Conservation (phyloP, 2,329 filamentous ascomycete species). For the Ambrosiella cleistominuta region DNA sequence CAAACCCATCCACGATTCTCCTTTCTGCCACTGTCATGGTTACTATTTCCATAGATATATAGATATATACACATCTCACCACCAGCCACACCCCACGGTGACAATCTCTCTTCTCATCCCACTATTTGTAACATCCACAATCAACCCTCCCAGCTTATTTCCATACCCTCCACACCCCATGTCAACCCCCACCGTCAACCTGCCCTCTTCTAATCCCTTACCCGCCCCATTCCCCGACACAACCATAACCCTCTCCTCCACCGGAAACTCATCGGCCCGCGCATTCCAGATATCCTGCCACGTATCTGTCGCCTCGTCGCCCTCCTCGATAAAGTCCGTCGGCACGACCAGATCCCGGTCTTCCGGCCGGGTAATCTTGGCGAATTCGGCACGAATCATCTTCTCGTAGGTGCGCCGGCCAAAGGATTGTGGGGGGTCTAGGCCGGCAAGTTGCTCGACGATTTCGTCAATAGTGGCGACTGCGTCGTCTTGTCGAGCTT, state of each 20-base stretch:
- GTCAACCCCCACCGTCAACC: conserved; percentile 72
- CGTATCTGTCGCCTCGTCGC: conserved; percentile 34
- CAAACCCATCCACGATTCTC: too few relatives aligned
- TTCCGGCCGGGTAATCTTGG: conserved; percentile 6
- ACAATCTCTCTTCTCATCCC: conserved; percentile 20
- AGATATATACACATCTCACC: not conserved
- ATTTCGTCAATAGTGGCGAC: conserved; percentile 16
- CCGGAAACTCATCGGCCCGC: conserved; percentile 23
- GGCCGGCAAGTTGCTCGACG: conserved; percentile 9
- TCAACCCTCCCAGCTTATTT: conserved; percentile 55
- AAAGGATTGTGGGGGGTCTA: conserved; percentile 3
- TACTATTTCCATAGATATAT: too few relatives aligned
- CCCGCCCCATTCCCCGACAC: conserved; percentile 80
- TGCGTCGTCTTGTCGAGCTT: conserved; percentile 20
- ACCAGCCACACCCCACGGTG: conserved; percentile 20
- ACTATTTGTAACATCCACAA: conserved; percentile 39
- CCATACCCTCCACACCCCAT: conserved; percentile 52
- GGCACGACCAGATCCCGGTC: conserved; percentile 22
- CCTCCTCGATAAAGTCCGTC: conserved; percentile 31
- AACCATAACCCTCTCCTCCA: conserved; percentile 39
- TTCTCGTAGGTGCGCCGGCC: conserved; percentile 10
- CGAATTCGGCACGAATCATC: conserved; percentile 10
- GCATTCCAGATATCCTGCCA: conserved; percentile 52
- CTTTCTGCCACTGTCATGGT: too few relatives aligned
- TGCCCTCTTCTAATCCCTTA: conserved; percentile 39